Evolutionary conservation across 345 rosid species (phyloP), one percentile per base, ranked within the genome.

Genomic region (Rhodomyrtus tomentosa): DNA sequence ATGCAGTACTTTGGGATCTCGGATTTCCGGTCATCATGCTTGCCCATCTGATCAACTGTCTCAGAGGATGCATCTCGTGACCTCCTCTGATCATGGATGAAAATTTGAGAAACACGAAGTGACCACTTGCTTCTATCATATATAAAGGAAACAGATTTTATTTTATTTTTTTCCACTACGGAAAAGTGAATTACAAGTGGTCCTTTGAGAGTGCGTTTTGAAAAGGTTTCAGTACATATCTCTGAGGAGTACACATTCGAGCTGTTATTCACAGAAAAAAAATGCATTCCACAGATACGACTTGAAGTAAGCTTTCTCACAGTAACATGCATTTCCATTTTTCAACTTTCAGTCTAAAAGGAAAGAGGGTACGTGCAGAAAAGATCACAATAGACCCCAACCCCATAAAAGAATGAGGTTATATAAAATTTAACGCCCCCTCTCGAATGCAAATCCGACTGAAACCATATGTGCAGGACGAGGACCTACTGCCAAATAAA

Each of bases 1-100:
- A 97, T 95, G 91, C 98, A 95, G 87, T 89, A 98, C 87, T 98
- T 99, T 2, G 99, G 99, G 14, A 48, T 83, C 88, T 95, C 96
- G 80, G 85, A 68, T 85, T 86, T 92, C 83, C 87, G 92, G 49
- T 90, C 95, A 42, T 83, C 90, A 83, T 81, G 80, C 84, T 84
- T 55, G 68, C 88, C 88, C 38, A 42, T 50, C 84, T 83, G 81
- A 59, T 59, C 40, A 84, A 84, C 80, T 49, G 68, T 53, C 62
- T 92, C 90, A 32, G 91, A 51, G 12, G 94, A 88, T 27, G 88
- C 93, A 83, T 91, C 92, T 52, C 85, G 86, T 40, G 90, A 88
- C 82, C 99, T 93, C 86, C 93, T 95, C 98, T 97, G 92, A 86
- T 82, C 80, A 80, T 25, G 84, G 68, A 82, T 82, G 24, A 68